Conservation (phyloP, 129 eudicot genomes). For the Calendula officinalis region DNA sequence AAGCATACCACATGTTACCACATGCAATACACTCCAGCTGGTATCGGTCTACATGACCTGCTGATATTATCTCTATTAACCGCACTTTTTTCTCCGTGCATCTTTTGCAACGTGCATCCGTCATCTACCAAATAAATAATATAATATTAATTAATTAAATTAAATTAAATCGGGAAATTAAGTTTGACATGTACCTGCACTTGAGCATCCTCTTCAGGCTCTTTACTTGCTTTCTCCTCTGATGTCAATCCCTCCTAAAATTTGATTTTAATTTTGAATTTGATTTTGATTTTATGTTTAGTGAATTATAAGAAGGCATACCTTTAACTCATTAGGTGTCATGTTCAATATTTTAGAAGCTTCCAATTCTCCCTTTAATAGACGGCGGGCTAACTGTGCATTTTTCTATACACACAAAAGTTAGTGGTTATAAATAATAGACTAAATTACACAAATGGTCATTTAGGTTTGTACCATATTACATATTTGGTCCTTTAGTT, state of each 20-base stretch:
- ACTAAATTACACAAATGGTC: not conserved
- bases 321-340: slow-evolving; percentile 89
- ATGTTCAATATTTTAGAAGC: slow-evolving; percentile 72
- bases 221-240: slow-evolving; percentile 74
- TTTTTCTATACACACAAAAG: slow-evolving; percentile 40
- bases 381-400: slow-evolving; percentile 62
- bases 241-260: slow-evolving; percentile 83
- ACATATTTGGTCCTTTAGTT: no score
- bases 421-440: not conserved
- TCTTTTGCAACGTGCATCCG: slow-evolving; percentile 96
- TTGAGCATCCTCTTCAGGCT: slow-evolving; percentile 76
- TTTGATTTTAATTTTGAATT: no score
- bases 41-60: slow-evolving; percentile 81
- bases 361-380: slow-evolving; percentile 73
- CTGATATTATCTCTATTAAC: slow-evolving; percentile 68
- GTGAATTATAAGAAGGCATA: slow-evolving; percentile 21
- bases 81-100: slow-evolving; percentile 84
- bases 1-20: slow-evolving; percentile 86
- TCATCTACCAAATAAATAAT: slow-evolving; percentile 57
- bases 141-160: not conserved
- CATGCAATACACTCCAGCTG: slow-evolving; percentile 84
- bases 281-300: not conserved
- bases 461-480: no score
- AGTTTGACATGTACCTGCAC: slow-evolving; percentile 56
- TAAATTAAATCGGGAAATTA: not conserved